Percentiles rank a stretch among this genome's conserved stretches.
phyloP scores from a whole-genome alignment of 495 filamentous ascomycete genomes.

The Poronia punctata region DNA sequence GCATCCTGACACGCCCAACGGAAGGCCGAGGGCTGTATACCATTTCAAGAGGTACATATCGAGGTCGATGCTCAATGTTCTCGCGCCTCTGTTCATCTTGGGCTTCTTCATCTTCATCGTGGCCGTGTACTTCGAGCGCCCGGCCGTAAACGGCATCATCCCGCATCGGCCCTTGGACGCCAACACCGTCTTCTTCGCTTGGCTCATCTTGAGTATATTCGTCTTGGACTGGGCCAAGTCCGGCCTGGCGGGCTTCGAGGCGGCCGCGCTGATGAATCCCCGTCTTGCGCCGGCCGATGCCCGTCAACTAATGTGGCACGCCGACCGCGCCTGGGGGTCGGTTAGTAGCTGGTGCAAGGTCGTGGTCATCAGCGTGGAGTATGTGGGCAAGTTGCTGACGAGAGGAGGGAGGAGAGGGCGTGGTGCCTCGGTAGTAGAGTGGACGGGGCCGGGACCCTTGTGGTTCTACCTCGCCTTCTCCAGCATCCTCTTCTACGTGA shows the following conservation, averaged over 20 bases:
- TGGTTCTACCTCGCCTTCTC: slow-evolving; percentile 3
- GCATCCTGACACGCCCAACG: no score
- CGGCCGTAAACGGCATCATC: not conserved
- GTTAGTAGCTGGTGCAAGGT: not conserved
- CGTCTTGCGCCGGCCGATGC: not conserved
- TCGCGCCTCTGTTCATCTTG: not conserved
- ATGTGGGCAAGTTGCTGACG: not conserved
- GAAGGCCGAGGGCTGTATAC: no score
- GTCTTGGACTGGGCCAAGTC: slow-evolving; percentile 4
- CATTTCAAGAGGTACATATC: not conserved
- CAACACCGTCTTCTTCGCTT: slow-evolving; percentile 2
- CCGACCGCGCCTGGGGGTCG: slow-evolving; percentile 2
- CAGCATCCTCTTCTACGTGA: slow-evolving; percentile 2
- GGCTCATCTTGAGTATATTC: slow-evolving; percentile 6
- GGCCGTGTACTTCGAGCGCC: not conserved
- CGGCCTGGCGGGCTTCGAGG: slow-evolving; percentile 1
- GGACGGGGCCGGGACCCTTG: not conserved
- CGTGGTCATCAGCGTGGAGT: not conserved
- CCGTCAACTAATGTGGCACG: slow-evolving; percentile 1
- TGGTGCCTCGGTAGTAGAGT: no score
- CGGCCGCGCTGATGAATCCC: slow-evolving; percentile 1
- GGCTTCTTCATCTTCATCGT: slow-evolving; percentile 4
- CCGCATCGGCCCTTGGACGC: slow-evolving; percentile 1
- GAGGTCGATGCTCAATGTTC: not conserved
- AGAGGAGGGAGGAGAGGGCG: no score